Conservation (phyloP, 2,329 filamentous ascomycete species). For the Xylaria sp. region DNA sequence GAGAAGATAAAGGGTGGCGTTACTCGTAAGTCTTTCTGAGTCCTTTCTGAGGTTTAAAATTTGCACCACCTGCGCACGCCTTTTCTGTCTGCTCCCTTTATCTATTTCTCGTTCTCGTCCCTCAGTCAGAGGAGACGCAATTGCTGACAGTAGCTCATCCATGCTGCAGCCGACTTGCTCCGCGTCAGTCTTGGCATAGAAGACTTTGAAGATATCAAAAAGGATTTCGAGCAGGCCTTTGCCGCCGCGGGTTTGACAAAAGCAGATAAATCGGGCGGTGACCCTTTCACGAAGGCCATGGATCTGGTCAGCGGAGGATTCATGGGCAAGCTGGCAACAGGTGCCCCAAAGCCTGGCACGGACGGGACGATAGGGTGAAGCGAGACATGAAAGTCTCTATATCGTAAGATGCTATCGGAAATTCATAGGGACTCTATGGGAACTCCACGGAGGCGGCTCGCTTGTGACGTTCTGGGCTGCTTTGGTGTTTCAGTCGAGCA, state of each 20-base stretch:
- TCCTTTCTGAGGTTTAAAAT: no score
- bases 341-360: slow-evolving; percentile 47
- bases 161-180: slow-evolving; percentile 63
- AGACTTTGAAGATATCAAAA: slow-evolving; percentile 78
- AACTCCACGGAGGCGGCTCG: no score
- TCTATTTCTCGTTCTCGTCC: background rate
- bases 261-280: slow-evolving; percentile 43
- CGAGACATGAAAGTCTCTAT: background rate
- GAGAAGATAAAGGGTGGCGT: slow-evolving; percentile 74
- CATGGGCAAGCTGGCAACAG: slow-evolving; percentile 49
- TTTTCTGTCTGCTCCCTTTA: background rate
- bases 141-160: slow-evolving; percentile 21
- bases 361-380: slow-evolving; percentile 46
- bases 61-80: background rate
- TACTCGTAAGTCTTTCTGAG: slow-evolving; percentile 54
- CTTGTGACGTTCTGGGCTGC: background rate
- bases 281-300: slow-evolving; percentile 47
- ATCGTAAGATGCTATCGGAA: background rate
- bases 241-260: slow-evolving; percentile 52
- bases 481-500: background rate
- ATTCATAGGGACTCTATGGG: background rate
- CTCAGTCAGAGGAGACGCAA: background rate
- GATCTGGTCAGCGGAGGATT: slow-evolving; percentile 48
- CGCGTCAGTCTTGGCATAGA: slow-evolving; percentile 77
- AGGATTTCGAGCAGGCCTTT: slow-evolving; percentile 77